A percentile compares a stretch with the other conserved stretches of the same genome.
These are phyloP conservation scores for Neonothopanus nambi DNA, from an alignment of 1,284 basidiomycete genomes.

Conservation along the genomic window DNA sequence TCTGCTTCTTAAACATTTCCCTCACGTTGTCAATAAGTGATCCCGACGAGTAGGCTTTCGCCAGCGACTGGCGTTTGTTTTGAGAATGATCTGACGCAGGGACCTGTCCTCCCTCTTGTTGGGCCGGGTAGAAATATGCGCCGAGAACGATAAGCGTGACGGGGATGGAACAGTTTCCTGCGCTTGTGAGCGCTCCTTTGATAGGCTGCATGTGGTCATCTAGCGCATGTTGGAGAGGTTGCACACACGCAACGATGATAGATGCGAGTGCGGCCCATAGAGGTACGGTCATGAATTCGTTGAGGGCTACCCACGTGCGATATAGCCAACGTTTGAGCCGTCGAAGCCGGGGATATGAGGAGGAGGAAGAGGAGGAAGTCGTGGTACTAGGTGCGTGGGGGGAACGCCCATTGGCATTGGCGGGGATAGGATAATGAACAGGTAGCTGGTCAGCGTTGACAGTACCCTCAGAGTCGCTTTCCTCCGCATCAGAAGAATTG, in stretches of 20 bases:
- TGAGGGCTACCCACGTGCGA: constrained; percentile 45
- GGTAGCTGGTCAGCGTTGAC: background rate
- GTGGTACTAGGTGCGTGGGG: constrained; percentile 18
- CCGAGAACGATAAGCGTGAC: constrained; percentile 90
- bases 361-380: constrained; percentile 29
- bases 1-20: constrained; percentile 33
- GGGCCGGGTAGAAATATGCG: constrained; percentile 79
- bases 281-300: constrained; percentile 86
- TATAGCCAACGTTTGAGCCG: constrained; percentile 31
- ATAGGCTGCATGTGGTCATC: constrained; percentile 65
- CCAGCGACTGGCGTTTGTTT: too few species aligned
- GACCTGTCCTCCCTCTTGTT: constrained; percentile 28
- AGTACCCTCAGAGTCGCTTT: constrained; percentile 12
- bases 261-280: constrained; percentile 81
- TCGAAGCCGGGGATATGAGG: constrained; percentile 32
- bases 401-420: constrained; percentile 10
- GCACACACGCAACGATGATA: constrained; percentile 79
- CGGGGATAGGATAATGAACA: background rate
- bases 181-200: constrained; percentile 69
- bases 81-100: too few species aligned
- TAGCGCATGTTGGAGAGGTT: constrained; percentile 71
- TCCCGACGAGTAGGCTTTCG: constrained; percentile 19
- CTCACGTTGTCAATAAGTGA: constrained; percentile 44
- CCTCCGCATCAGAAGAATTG: constrained; percentile 28
- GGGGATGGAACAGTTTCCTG: constrained; percentile 85